phyloP scores from a whole-genome alignment of 1,139 yeast genomes.

The Kluyveromyces sp. region DNA sequence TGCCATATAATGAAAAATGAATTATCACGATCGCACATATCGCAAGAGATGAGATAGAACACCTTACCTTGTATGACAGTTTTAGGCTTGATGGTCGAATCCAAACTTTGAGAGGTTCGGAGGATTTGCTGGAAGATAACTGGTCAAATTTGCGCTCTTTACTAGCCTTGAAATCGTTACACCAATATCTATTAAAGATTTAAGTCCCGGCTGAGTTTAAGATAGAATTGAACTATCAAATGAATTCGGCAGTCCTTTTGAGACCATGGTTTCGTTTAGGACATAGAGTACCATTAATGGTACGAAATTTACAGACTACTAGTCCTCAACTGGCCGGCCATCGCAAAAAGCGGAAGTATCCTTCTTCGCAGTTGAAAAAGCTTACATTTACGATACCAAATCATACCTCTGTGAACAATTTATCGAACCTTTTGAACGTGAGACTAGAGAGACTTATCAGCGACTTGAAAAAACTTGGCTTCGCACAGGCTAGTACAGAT shows the following conservation, averaged over 20 bases:
- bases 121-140: neutral
- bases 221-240: neutral
- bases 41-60: neutral
- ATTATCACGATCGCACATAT: neutral
- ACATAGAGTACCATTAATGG: neutral
- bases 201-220: no score
- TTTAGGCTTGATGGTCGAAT: neutral
- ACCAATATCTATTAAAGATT: no score
- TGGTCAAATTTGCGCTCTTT: no score
- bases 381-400: conserved; percentile 53
- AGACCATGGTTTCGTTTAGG: neutral
- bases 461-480: conserved; percentile 64
- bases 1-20: neutral
- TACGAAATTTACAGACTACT: neutral
- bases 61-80: neutral
- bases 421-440: conserved; percentile 64
- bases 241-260: neutral
- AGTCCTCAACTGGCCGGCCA: conserved; percentile 5
- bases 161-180: no score
- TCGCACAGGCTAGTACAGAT: conserved; percentile 65
- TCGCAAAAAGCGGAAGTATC: conserved; percentile 21
- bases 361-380: conserved; percentile 19
- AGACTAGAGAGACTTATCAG: conserved; percentile 53
- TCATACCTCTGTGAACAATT: conserved; percentile 65
- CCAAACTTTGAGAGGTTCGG: neutral